A percentile compares a stretch with the other conserved stretches of the same genome.
Conservation (phyloP, 1,284 basidiomycete genomes). For the Leccinum pallidistipes region DNA sequence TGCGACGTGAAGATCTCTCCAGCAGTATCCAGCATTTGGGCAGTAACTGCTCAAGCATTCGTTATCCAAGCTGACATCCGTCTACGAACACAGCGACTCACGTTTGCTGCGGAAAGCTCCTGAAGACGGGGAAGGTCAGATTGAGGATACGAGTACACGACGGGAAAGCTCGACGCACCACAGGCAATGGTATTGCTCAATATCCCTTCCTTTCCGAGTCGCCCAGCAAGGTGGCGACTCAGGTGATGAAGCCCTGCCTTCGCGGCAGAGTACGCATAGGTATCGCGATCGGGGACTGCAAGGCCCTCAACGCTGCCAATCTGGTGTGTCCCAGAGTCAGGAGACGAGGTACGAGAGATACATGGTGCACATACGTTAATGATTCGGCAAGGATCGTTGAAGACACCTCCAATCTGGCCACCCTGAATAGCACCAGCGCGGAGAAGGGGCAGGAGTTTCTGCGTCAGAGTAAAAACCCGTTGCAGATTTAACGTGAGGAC, state of each 20-base stretch:
- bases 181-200: constrained; percentile 71
- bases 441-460: constrained; percentile 63
- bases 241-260: constrained; percentile 66
- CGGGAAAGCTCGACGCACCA: constrained; percentile 38
- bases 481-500: constrained; percentile 68
- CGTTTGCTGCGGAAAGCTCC: constrained; percentile 54
- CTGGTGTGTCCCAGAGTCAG: constrained; percentile 32
- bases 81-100: constrained; percentile 25
- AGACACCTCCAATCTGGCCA: constrained; percentile 39
- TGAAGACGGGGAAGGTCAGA: constrained; percentile 15
- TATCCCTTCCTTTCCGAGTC: constrained; percentile 61
- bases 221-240: constrained; percentile 59
- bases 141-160: background rate
- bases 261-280: constrained; percentile 68
- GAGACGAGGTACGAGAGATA: background rate
- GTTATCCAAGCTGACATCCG: background rate
- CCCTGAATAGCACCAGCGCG: constrained; percentile 50
- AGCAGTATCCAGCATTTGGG: constrained; percentile 49
- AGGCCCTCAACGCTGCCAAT: constrained; percentile 67
- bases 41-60: constrained; percentile 51
- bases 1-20: constrained; percentile 46
- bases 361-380: constrained; percentile 51
- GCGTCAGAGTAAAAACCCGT: constrained; percentile 69
- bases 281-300: constrained; percentile 55
- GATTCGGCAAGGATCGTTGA: constrained; percentile 55